Percentiles rank a stretch among this genome's conserved stretches.
Conservation (phyloP, 352 stramenopile genomes). For the Pythium grandisporangium region DNA sequence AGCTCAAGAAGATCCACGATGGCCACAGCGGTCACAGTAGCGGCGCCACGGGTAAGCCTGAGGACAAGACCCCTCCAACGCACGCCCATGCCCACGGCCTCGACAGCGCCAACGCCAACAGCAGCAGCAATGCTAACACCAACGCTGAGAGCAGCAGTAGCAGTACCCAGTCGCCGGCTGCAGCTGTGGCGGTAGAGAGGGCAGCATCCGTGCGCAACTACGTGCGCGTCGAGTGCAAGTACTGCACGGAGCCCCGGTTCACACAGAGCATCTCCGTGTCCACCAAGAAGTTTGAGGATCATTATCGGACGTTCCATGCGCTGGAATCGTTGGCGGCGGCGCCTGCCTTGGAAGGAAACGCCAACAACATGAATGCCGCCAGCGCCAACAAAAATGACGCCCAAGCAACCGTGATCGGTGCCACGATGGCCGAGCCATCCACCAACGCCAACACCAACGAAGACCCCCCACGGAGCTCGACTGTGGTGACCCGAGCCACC, state of each 20-base stretch:
- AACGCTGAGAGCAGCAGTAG: no score
- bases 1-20: slow-evolving; percentile 16
- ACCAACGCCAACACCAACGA: not conserved
- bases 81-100: no score
- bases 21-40: not conserved
- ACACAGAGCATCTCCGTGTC: slow-evolving; percentile 21
- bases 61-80: no score
- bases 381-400: slow-evolving; percentile 3
- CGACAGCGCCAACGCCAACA: no score
- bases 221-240: slow-evolving; percentile 19
- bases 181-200: no score
- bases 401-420: not conserved
- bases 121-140: no score
- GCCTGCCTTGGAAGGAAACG: slow-evolving; percentile 6
- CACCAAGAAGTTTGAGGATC: slow-evolving; percentile 21
- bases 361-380: slow-evolving; percentile 1
- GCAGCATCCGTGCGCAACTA: slow-evolving; percentile 4
- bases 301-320: slow-evolving; percentile 16
- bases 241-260: slow-evolving; percentile 14
- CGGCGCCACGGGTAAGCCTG: no score
- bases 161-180: no score
- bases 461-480: not conserved
- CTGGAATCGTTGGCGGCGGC: slow-evolving; percentile 10
- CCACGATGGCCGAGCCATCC: not conserved
- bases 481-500: no score